These are phyloP conservation scores for Saussurea involucrata DNA, from an alignment of 129 eudicot species.

Conservation along the genomic window DNA sequence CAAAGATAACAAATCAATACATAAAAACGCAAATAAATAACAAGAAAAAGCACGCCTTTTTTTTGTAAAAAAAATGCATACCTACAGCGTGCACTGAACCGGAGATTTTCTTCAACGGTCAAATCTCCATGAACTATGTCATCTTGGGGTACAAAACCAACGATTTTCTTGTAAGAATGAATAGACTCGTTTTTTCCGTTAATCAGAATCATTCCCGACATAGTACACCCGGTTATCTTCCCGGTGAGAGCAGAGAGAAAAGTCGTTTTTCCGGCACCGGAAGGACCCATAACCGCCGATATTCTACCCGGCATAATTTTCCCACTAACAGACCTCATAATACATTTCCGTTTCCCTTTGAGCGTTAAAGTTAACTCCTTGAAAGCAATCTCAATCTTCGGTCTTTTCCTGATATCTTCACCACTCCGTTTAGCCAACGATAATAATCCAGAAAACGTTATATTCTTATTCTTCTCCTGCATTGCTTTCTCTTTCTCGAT, in stretches of 20 bases:
- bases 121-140: constrained; percentile 84
- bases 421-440: constrained; percentile 67
- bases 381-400: constrained; percentile 59
- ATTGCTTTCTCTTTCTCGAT: constrained; percentile 85
- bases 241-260: constrained; percentile 74
- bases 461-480: constrained; percentile 55
- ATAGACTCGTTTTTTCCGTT: constrained; percentile 64
- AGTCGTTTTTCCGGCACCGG: constrained; percentile 88
- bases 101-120: constrained; percentile 80
- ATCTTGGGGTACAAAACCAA: constrained; percentile 87
- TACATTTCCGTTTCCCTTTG: constrained; percentile 51
- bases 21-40: not conserved
- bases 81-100: constrained; percentile 87
- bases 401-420: constrained; percentile 51
- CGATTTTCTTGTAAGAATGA: constrained; percentile 57
- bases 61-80: constrained; percentile 15
- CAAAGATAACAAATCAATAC: constrained; percentile 8
- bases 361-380: constrained; percentile 66
- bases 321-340: constrained; percentile 74
- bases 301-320: constrained; percentile 67
- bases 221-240: constrained; percentile 51
- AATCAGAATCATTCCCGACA: constrained; percentile 60
- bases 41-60: not conserved
- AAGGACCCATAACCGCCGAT: constrained; percentile 91
- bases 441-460: constrained; percentile 75